These are phyloP conservation scores for Talaromyces sp. DNA, from an alignment of 2,329 filamentous ascomycete species.

Conservation along the genomic window DNA sequence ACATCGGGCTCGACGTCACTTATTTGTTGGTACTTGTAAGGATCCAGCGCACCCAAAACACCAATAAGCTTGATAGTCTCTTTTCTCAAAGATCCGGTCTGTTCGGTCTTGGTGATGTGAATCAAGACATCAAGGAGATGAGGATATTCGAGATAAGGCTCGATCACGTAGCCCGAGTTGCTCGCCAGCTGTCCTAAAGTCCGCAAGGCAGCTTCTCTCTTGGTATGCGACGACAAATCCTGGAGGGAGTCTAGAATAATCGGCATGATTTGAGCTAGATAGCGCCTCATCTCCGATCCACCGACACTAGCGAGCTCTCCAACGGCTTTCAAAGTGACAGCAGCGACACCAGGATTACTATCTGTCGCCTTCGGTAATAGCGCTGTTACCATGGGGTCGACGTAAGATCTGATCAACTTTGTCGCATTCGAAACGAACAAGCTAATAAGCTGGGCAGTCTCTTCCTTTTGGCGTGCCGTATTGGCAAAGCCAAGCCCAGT, in stretches of 20 bases:
- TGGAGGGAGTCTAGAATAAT: conserved; percentile 93
- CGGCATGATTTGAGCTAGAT: conserved; percentile 90
- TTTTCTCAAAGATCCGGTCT: conserved; percentile 79
- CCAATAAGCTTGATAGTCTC: conserved; percentile 97
- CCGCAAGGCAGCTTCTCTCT: conserved; percentile 87
- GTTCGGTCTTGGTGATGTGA: conserved; percentile 91
- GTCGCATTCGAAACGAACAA: conserved; percentile 92
- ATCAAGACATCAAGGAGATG: conserved; percentile 90
- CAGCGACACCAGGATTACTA: conserved; percentile 80
- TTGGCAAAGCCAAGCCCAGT: conserved; percentile 97
- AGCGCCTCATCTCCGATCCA: conserved; percentile 88
- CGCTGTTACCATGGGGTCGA: conserved; percentile 93
- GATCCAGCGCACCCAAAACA: conserved; percentile 90
- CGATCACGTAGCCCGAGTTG: conserved; percentile 96
- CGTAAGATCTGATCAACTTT: conserved; percentile 90
- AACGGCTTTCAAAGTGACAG: conserved; percentile 92
- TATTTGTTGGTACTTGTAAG: conserved; percentile 92
- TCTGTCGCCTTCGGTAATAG: conserved; percentile 92
- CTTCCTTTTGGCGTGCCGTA: conserved; percentile 90
- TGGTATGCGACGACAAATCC: conserved; percentile 86
- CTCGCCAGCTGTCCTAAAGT: conserved; percentile 91
- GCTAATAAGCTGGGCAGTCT: conserved; percentile 90
- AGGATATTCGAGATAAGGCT: conserved; percentile 93
- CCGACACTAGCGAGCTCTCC: conserved; percentile 93
- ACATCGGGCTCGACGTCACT: conserved; percentile 85